These are phyloP conservation scores for Monosporascus sp. DNA, from an alignment of 2,329 filamentous ascomycete genomes.

Conservation along the genomic window DNA sequence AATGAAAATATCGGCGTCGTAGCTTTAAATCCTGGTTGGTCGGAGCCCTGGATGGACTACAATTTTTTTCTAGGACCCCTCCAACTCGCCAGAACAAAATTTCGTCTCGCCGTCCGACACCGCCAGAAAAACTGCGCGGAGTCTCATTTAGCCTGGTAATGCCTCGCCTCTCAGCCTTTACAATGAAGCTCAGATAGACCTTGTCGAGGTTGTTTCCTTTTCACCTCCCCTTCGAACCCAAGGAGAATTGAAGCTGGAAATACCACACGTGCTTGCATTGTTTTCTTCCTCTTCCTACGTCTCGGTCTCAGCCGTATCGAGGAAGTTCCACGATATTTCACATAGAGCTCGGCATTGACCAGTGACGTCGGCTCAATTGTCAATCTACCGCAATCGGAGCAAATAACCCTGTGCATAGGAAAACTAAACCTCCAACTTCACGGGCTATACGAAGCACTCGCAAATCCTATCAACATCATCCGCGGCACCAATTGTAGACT, in stretches of 20 bases:
- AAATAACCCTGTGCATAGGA: conserved; percentile 4
- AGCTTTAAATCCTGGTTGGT: no score
- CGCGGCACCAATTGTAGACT: no score
- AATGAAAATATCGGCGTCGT: no score
- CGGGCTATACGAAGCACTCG: no score
- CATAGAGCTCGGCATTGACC: not conserved
- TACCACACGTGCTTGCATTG: not conserved
- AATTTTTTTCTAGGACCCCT: not conserved
- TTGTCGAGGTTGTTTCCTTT: not conserved
- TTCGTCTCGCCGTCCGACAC: not conserved
- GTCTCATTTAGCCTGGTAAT: not conserved
- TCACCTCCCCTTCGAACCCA: no score
- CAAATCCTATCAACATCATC: no score
- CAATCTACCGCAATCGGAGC: conserved; percentile 14
- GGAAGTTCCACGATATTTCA: not conserved
- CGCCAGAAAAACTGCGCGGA: not conserved
- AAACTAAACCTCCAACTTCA: not conserved
- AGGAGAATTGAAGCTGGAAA: not conserved
- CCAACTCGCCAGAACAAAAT: no score
- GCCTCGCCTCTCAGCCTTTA: not conserved
- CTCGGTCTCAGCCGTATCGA: not conserved
- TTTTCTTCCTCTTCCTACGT: not conserved
- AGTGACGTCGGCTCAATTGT: conserved; percentile 1
- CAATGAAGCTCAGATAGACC: not conserved
- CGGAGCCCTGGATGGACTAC: no score